Evolutionary conservation across 306 rosid genomes (phyloP), one percentile per base, ranked within the genome.

Genomic region (Pyrus betulifolia): DNA sequence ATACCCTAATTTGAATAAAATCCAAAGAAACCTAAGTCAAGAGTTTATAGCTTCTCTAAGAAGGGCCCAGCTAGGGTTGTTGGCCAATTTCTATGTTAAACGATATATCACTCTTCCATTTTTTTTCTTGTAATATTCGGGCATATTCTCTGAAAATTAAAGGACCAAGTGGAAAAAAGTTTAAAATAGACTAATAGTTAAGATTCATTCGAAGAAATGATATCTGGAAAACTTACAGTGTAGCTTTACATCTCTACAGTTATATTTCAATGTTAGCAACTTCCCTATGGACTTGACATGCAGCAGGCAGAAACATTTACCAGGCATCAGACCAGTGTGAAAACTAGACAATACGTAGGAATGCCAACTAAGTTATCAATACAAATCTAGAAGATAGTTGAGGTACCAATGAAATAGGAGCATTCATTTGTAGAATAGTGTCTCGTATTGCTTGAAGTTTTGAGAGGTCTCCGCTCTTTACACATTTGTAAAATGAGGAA

Each of bases 391-490:
- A 57, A 57, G 58, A 52, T 35, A 15, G 35, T 63, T 63, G 69
- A 67, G 44, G 46, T 78, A 82, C 86, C 86, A 82, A 45, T 19
- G 72, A 70, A 19, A 35, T 7, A 63, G 86, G 86, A 45, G 80
- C 80, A 45, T 74, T 72, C 83, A 78, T 70, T 69, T 74, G 69
- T 65, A 78, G 71, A 57, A 82, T 52, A 51, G 80, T 30, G 57
- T 82, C 82, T 71, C 58, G 86, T 31, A 78, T 71, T 65, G 77
- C 71, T 78, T 45, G 22, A 45, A 78, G 86, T 82, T 78, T 82
- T 33, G 86, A 78, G 51, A 70, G 76, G 71, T 82, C 83, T 8
- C 80, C 78, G 0, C 17, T 18, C 28, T 33, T 23, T 64, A 78
- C 38, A 12, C 21, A 55, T 55, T 78, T 80, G 65, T 59, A 30